These are phyloP conservation scores for Aristolochia fimbriata DNA, from an alignment of 164 flowering plant genomes.

Conservation along the genomic window DNA sequence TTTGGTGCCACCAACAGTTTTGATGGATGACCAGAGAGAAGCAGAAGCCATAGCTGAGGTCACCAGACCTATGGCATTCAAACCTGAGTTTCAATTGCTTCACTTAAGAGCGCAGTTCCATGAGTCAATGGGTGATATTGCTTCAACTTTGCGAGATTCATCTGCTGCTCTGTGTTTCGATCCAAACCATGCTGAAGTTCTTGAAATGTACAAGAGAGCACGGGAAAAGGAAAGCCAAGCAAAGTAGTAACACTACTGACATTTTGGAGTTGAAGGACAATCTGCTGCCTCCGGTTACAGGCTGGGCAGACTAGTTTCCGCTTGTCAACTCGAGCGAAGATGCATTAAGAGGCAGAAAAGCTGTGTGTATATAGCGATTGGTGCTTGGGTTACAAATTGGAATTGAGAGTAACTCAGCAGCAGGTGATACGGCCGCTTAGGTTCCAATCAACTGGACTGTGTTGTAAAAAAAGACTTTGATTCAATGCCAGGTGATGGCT, in stretches of 20 bases:
- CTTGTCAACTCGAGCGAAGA: too few species aligned
- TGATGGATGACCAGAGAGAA: conserved; percentile 93
- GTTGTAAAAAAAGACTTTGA: conserved; percentile 13
- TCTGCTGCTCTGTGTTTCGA: conserved; percentile 90
- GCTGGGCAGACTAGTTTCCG: too few species aligned
- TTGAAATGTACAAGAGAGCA: conserved; percentile 39
- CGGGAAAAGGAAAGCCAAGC: too few species aligned
- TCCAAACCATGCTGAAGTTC: conserved; percentile 51
- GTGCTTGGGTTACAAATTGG: conserved; percentile 2
- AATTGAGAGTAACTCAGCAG: background rate
- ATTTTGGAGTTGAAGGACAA: too few species aligned
- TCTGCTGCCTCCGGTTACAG: too few species aligned
- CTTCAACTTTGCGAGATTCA: conserved; percentile 54
- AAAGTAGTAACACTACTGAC: too few species aligned
- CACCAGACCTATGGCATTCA: conserved; percentile 62
- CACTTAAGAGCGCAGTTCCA: conserved; percentile 88
- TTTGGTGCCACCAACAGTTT: conserved; percentile 28
- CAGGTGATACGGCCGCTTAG: conserved; percentile 4
- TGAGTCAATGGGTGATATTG: conserved; percentile 56
- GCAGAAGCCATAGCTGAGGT: conserved; percentile 78
- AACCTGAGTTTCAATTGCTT: conserved; percentile 73
- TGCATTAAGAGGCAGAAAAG: conserved; percentile 1
- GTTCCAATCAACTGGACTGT: background rate
- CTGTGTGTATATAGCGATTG: conserved; percentile 8
- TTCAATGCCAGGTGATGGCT: conserved; percentile 8